Percentiles rank a stretch among this genome's conserved stretches.
These are phyloP conservation scores for Chytridium lagenaria DNA, from an alignment of 371 early-diverging fungal species.

Conservation along the genomic window DNA sequence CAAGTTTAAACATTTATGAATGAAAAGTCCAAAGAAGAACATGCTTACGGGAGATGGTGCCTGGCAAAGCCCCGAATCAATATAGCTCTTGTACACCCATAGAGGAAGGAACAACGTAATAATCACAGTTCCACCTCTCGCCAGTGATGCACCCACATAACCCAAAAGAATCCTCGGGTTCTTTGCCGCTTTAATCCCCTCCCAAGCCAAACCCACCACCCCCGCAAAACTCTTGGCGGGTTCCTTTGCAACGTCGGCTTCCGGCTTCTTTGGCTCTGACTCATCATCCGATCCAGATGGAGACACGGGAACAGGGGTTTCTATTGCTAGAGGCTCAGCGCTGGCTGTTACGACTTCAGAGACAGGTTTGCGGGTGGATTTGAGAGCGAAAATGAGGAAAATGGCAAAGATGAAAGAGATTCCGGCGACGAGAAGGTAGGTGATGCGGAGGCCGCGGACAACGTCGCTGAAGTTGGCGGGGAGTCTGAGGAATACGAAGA, in stretches of 20 bases:
- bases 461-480: conserved; percentile 43
- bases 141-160: conserved; percentile 51
- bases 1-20: background rate
- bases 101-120: conserved; percentile 75
- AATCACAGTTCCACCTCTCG: conserved; percentile 79
- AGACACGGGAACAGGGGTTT: background rate
- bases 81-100: conserved; percentile 72
- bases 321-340: too few relatives aligned
- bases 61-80: conserved; percentile 61
- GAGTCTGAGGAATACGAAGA: conserved; percentile 53
- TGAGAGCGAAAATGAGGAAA: conserved; percentile 26
- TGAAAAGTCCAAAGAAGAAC: background rate
- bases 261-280: background rate
- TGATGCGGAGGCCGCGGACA: conserved; percentile 36
- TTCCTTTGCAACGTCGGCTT: background rate
- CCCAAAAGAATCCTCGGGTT: conserved; percentile 68
- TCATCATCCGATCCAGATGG: background rate
- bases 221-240: background rate
- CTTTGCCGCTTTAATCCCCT: conserved; percentile 58
- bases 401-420: conserved; percentile 35
- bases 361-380: background rate
- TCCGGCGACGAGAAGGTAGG: conserved; percentile 43
- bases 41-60: conserved; percentile 31
- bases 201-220: conserved; percentile 3
- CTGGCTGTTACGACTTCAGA: too few relatives aligned